A percentile compares a stretch with the other conserved stretches of the same genome.
These are phyloP conservation scores for Pachysandra terminalis DNA, from an alignment of 164 flowering plant species.

Conservation along the genomic window DNA sequence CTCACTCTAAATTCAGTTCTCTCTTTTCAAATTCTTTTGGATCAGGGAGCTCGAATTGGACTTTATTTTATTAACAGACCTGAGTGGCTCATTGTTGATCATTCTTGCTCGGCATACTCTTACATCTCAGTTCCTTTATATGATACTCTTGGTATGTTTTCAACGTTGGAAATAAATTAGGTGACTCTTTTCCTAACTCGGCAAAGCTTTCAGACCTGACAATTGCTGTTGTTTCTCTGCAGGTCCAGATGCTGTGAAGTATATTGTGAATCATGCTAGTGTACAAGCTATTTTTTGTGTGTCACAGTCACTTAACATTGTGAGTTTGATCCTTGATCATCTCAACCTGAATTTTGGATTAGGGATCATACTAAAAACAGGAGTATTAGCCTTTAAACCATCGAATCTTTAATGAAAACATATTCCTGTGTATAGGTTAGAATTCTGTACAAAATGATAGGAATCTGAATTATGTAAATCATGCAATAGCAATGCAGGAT, in stretches of 20 bases:
- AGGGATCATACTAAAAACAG: too few relatives aligned
- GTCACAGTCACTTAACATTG: slow-evolving; percentile 62
- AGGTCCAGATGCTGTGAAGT: slow-evolving; percentile 96
- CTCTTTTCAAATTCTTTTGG: slow-evolving; percentile 5
- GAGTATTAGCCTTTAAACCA: too few relatives aligned
- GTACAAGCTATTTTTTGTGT: slow-evolving; percentile 83
- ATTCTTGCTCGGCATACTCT: slow-evolving; percentile 98
- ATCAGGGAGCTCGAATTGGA: slow-evolving; percentile 82
- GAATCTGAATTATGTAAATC: too few relatives aligned
- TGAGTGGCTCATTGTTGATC: slow-evolving; percentile 96
- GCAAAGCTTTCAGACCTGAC: not conserved
- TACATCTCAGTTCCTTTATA: slow-evolving; percentile 89
- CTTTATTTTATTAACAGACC: slow-evolving; percentile 91
- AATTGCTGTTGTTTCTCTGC: slow-evolving; percentile 17
- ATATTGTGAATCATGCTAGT: slow-evolving; percentile 69
- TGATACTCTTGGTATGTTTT: slow-evolving; percentile 81
- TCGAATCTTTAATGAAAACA: too few relatives aligned
- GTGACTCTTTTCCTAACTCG: not conserved
- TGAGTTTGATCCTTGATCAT: slow-evolving; percentile 33
- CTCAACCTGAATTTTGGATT: not conserved
- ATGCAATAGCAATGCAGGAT: too few relatives aligned
- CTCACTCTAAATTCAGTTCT: not conserved
- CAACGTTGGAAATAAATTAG: not conserved
- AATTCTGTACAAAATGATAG: too few relatives aligned
- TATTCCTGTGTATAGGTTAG: too few relatives aligned